Base-by-base conservation (phyloP, 2,329 filamentous ascomycete species). In the Paraphaeosphaeria sporulosa region DNA sequence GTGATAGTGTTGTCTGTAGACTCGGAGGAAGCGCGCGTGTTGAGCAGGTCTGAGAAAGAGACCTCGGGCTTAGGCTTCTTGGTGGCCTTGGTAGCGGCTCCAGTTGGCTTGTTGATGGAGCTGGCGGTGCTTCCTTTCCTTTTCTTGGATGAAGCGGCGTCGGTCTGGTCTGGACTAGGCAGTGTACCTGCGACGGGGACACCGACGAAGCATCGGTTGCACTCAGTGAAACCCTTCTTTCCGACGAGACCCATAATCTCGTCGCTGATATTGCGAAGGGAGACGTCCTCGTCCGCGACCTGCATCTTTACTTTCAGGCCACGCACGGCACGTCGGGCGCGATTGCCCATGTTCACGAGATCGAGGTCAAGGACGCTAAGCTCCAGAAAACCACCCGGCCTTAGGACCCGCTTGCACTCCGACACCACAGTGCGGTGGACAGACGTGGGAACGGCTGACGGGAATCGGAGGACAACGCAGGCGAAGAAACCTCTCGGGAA, bases 1-100 rank as follows among this genome's bases (percentile, higher is more conserved):
- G 93, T 92, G 72, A 98, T 97, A 66, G 88, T 90, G 72, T 93
- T 92, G 67, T 97, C 93, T 23, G 90, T 79, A 23, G 74, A 75
- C n/a, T 76, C 75, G 25, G 73, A 76, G 42, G 66, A 69, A 8
- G 68, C 65, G 63, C 70, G 69, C 23, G 63, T 62, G 50, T 73
- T 74, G 54, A 78, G 71, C 23, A 78, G 70, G 32, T 78, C 76
- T 40, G 75, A 76, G 63, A 77, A 78, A 8, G 75, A 78, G 7
- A 73, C 64, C 51, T 75, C 74, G 3, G 72, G 65, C 43, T 73
- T 76, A 1, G 72, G 68, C 50, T 65, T 55, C 43, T 68, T 72
- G 6, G 57, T 34, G 15, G 25, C 25, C 6, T 58, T 55, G 10
- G 62, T 44, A 19, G 64, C 46, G 15, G 55, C 58, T 44, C 60